Evolutionary conservation across 345 rosid species (phyloP).

Genomic region (Psidium friedrichsthalianum): DNA sequence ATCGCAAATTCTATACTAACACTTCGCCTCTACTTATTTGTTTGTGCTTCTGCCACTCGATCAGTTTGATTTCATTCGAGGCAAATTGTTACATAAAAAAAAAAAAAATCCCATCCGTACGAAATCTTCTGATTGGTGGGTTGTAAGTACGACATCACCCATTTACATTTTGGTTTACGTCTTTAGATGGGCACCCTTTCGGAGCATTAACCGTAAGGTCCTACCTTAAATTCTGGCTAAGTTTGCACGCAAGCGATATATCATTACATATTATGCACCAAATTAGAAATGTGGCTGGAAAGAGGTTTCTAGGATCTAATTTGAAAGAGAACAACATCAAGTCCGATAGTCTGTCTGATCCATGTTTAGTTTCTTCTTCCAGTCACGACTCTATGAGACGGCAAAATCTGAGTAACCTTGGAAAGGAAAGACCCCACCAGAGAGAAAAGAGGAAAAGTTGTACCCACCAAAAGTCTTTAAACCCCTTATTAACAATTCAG

Average conservation of each 20-base stretch:
- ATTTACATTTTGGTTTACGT: no score
- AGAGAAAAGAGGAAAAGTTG: background rate
- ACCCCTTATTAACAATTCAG: no score
- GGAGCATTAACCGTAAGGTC: background rate
- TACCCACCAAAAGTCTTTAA: no score
- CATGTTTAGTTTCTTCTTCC: background rate
- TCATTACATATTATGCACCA: background rate
- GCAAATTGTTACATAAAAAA: no score
- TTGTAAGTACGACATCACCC: no score
- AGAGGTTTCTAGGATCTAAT: background rate
- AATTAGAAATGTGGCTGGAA: background rate
- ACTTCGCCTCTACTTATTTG: no score
- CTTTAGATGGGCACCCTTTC: background rate
- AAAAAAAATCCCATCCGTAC: no score
- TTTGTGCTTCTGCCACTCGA: no score
- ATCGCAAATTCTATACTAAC: no score
- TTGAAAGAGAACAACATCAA: background rate
- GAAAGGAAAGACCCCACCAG: background rate
- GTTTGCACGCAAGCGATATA: background rate
- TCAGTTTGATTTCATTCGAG: no score
- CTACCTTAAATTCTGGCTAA: background rate
- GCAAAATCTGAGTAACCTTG: background rate
- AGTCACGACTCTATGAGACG: background rate
- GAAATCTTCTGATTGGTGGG: no score
- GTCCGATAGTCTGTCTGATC: background rate